Evolutionary conservation across 495 filamentous ascomycete genomes (phyloP), one percentile per base, ranked within the genome.

Genomic region (Friedmanniomyces endolithicus): DNA sequence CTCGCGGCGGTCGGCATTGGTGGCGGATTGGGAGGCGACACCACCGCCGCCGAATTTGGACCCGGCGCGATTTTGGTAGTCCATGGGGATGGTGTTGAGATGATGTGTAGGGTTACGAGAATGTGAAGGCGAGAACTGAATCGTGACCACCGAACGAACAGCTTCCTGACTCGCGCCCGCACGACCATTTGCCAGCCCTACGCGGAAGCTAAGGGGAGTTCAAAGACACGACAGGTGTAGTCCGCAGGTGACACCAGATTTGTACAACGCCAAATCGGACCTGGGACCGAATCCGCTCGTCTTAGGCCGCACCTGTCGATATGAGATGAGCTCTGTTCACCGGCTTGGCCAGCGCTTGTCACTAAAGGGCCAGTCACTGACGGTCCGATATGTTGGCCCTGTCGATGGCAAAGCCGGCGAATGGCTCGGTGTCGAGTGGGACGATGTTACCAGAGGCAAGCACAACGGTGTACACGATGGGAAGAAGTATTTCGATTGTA

Each of bases 341-440:
- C 67, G 74, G 61, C 56, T 81, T 57, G 84, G 83, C 46, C 80
- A 90, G 66, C 82, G 92, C 6, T 71, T 88, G 41, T 94, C 87
- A 0, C 95, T 85, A 60, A 76, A 82, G 40, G 79, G 78, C 22
- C 74, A 79, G 31, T 65, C 82, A 35, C 94, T 88, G 67, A 97
- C 92, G 0, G 79, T 98, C 47, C 80, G 88, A 29, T 96, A 88
- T 63, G 72, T 86, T 59, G 92, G 92, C 46, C 64, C 72, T 35
- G 81, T 98, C 17, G 74, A 78, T 50, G 85, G 84, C 35, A 92
- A 88, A 19, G 72, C 77, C 20, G 88, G 87, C 29, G 74, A 77
- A 63, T 97, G 92, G 94, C 73, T 98, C 19, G 92, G 92, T 24
- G 88, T 97, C 19, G 92, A 98, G 74, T 98, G 94, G 94, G 92